Base-by-base conservation (phyloP, 2,329 filamentous ascomycete species). In the Ophiostoma himal-ulmi region DNA sequence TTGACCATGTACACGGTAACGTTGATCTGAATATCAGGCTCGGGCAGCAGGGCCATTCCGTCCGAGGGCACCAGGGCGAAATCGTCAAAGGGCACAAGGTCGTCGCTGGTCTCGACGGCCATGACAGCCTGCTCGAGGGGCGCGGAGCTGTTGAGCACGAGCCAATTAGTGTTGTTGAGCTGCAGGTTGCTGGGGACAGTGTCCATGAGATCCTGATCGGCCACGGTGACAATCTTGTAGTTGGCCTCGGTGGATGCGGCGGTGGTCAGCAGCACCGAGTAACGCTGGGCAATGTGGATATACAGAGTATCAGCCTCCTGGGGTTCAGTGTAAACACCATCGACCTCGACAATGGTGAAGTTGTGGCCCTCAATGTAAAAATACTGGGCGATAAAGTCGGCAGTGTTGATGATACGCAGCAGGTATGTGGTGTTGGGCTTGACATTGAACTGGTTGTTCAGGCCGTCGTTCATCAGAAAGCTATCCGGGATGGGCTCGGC, bases 51-150 rank as follows among this genome's bases (percentile, higher is more conserved):
- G 10, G 83, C 80, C 78, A 87, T 81, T 65, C 86, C 84, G 76
- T 96, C 92, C 70, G 85, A 83, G 0, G 93, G 91, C 0, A 89
- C 83, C 0, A 96, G 84, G 0, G 80, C 83, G 73, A 91, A 87
- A 76, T 96, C 93, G 75, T 97, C 92, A 71, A 90, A 89, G 1
- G 88, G 85, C 34, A 89, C 80, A 67, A 92, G 88, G 14, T 86
- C 84, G 64, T 89, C 83, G 72, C 70, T 71, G 22, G 70, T 68
- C 20, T 62, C 71, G 37, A 36, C 62, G 7, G 66, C 65, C 14
- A 75, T 67, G 44, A 44, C 70, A 39, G 71, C 74, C 60, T 26
- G 54, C 3, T 93, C 77, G 0, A 83, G 71, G 1, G 85, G 83
- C 0, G 84, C 77, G 0, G 79, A 72, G 22, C 83, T 81, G 74